These are phyloP conservation scores for Fusarium nygamai DNA, from an alignment of 2,329 filamentous ascomycete genomes.

Conservation along the genomic window DNA sequence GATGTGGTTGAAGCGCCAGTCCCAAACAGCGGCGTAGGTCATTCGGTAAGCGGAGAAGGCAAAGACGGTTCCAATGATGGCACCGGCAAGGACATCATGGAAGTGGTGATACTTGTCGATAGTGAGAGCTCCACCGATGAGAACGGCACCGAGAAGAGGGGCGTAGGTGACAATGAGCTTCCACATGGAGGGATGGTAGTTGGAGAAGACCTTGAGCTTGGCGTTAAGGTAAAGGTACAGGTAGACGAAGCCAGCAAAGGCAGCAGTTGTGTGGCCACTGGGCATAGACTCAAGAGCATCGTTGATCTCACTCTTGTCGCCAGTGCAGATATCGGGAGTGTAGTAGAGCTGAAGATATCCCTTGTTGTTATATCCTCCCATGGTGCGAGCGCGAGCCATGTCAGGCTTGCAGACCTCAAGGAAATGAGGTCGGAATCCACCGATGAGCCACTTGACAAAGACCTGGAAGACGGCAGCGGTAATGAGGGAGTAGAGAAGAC, in stretches of 20 bases:
- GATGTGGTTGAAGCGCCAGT: constrained; percentile 73
- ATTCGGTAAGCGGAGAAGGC: constrained; percentile 74
- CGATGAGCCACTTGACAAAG: constrained; percentile 79
- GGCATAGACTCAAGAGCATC: constrained; percentile 78
- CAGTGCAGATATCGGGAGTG: constrained; percentile 75
- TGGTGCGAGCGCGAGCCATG: constrained; percentile 17
- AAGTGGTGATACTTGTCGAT: constrained; percentile 81
- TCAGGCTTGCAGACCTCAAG: constrained; percentile 73
- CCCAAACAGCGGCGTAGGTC: constrained; percentile 74
- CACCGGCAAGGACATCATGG: constrained; percentile 77
- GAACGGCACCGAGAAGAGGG: constrained; percentile 72
- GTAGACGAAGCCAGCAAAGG: constrained; percentile 77
- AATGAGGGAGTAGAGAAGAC: constrained; percentile 76
- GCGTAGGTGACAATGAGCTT: constrained; percentile 73
- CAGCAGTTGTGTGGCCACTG: constrained; percentile 77
- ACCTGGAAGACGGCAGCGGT: constrained; percentile 80
- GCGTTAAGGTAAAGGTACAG: constrained; percentile 80
- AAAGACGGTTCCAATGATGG: constrained; percentile 70
- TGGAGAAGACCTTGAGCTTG: constrained; percentile 79
- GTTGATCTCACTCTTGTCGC: constrained; percentile 70
- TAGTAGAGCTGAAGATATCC: constrained; percentile 73
- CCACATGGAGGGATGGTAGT: constrained; percentile 80
- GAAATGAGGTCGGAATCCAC: constrained; percentile 77
- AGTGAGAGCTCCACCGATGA: constrained; percentile 75
- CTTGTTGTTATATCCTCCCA: constrained; percentile 54